phyloP scores from a whole-genome alignment of 2,329 filamentous ascomycete genomes.

The Coleophoma crateriformis region DNA sequence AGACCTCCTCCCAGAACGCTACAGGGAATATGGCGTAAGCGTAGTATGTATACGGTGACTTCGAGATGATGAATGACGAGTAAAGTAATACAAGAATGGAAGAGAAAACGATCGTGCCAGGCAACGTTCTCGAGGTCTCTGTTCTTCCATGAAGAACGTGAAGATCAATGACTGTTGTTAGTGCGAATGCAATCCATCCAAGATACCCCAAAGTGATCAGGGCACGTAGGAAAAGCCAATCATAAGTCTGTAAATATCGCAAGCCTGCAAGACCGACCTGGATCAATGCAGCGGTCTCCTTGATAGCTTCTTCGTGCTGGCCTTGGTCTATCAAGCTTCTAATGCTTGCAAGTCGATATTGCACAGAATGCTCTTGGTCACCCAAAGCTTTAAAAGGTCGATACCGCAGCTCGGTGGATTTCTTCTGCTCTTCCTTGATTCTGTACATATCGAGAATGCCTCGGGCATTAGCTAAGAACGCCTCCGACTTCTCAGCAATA shows the following conservation, averaged over 20 bases:
- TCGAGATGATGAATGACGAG: constrained; percentile 72
- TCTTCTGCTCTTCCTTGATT: constrained; percentile 86
- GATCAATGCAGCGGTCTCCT: constrained; percentile 71
- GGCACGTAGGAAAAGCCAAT: constrained; percentile 91
- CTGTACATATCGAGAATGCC: constrained; percentile 93
- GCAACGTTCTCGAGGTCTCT: constrained; percentile 54
- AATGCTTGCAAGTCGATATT: constrained; percentile 64
- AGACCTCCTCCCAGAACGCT: constrained; percentile 95
- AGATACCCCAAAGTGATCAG: constrained; percentile 87
- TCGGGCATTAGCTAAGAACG: constrained; percentile 76
- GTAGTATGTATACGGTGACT: constrained; percentile 81
- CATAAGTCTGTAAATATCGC: constrained; percentile 93
- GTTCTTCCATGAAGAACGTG: constrained; percentile 74
- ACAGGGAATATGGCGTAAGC: constrained; percentile 88
- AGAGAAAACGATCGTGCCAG: constrained; percentile 62
- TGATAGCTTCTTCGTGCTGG: constrained; percentile 71
- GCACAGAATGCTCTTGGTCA: constrained; percentile 54
- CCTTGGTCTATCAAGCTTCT: constrained; percentile 59
- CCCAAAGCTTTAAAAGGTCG: constrained; percentile 68
- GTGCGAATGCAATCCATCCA: constrained; percentile 90
- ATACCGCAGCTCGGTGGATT: constrained; percentile 69
- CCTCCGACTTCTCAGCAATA: constrained; percentile 73
- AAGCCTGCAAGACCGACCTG: constrained; percentile 74
- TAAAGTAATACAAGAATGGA: constrained; percentile 72
- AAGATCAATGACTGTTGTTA: constrained; percentile 82